Evolutionary conservation across 352 stramenopile species (phyloP), one percentile per base, ranked within the genome.

Genomic region (Globisporangium viniferum): DNA sequence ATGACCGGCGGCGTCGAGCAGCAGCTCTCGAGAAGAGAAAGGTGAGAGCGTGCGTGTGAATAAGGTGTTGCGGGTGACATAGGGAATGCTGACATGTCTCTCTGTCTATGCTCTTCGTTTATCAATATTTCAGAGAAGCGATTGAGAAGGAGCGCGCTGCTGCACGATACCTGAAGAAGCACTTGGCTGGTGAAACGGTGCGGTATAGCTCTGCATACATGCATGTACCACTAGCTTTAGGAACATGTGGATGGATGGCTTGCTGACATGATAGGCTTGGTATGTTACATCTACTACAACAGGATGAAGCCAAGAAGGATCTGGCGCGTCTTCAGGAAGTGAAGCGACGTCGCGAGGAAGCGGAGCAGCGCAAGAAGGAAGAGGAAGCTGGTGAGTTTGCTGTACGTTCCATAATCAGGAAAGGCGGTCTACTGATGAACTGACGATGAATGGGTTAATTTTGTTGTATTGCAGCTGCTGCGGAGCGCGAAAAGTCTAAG

Each of bases 271-370:
- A 24, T 14, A 18, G 9, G 46, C 20, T 6, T 20, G 39, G 20
- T 33, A 15, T 48, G 59, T 39, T 24, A 29, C 6, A 20, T 29
- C 9, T 41, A 44, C 9, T 41, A 44, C 49, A 44, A 67, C 68
- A 88, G 77, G 87, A 92, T 1, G 88, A 95, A 64, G 86, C 86
- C 12, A 95, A 97, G 80, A 90, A 90, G 67, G 89, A 97, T 68
- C 70, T 95, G 54, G 86, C 81, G 56, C 84, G 89, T 59, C 74
- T 97, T 20, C 73, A 80, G 18, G 88, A 94, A 62, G 88, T 94
- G 24, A 87, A 88, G 71, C 85, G 85, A 62, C 84, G 89, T 64
- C 86, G 89, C 56, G 89, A 95, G 41, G 89, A 95, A 61, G 85
- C 85, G 1, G 89, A 92, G 3, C 76, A 88, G 68, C 82, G 83